Evolutionary conservation across 139 green algal species (phyloP), one percentile per base, ranked within the genome.

Genomic region (Mesostigma viride): DNA sequence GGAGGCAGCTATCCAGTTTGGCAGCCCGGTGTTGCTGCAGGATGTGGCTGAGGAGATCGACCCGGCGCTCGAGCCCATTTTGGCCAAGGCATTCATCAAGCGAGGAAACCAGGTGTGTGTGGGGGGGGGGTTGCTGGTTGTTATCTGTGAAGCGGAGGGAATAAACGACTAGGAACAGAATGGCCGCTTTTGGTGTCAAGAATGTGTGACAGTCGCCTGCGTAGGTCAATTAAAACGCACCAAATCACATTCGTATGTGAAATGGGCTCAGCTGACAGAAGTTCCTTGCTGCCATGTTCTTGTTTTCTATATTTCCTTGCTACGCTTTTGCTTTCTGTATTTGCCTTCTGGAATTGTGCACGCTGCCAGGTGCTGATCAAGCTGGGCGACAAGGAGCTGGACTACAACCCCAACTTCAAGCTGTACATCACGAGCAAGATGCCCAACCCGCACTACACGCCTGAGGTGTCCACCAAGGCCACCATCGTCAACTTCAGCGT

Each of bases 371-470:
- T 77, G 33, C 70, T 90, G 1, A 86, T 93, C 69, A 90, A 90
- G 73, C 78, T 95, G 14, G 88, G 88, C 1, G 88, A 95, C 73
- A 90, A 89, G 71, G 86, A 92, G 72, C 58, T 89, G 5, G 88
- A 95, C 76, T 89, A 85, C 80, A 87, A 87, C 68, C 70, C 74
- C 20, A 78, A 88, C 65, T 95, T 92, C 77, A 83, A 79, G 70
- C 80, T 95, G 31, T 95, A 93, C 75, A 78, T 95, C 35, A 91
- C 85, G 46, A 91, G 87, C 57, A 95, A 95, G 83, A 76, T 95
- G 24, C 51, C 73, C 68, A 93, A 90, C 77, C 88, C 88, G 24
- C 85, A 90, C 67, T 95, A 92, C 82, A 87, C 76, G 1, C 88
- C 88, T 5, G 87, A 93, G 76, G 80, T 92, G 65, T 83, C 62